A percentile compares a stretch with the other conserved stretches of the same genome.
phyloP scores from a whole-genome alignment of 2,329 filamentous ascomycete species.

The Diplodia corticola region DNA sequence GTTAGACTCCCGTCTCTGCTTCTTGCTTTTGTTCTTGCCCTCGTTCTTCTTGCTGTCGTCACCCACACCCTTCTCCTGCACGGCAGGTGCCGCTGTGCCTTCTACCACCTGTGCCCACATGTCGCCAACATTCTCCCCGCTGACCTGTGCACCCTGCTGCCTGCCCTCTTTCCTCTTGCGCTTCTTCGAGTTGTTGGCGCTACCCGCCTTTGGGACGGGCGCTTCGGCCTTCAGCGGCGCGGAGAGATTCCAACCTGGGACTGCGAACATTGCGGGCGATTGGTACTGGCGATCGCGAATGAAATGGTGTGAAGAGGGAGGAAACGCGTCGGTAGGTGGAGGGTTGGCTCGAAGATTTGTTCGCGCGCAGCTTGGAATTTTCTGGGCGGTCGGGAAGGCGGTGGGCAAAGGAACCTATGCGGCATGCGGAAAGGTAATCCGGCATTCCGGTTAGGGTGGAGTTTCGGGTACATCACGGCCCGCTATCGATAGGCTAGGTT shows the following conservation, averaged over 20 bases:
- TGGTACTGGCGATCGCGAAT: neutral
- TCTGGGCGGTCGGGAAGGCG: neutral
- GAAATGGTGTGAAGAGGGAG: neutral
- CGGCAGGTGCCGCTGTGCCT: slow-evolving; percentile 39
- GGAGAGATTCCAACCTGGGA: slow-evolving; percentile 87
- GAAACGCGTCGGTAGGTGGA: neutral
- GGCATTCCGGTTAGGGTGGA: too few species aligned
- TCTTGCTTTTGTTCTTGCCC: slow-evolving; percentile 28
- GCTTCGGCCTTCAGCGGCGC: slow-evolving; percentile 72
- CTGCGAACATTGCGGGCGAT: slow-evolving; percentile 74
- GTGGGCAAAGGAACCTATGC: too few species aligned
- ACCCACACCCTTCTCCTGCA: slow-evolving; percentile 35
- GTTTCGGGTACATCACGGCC: too few species aligned
- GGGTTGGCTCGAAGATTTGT: neutral
- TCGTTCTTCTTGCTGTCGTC: neutral
- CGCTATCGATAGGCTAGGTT: too few species aligned
- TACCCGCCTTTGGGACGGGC: slow-evolving; percentile 32
- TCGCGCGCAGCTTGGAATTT: neutral
- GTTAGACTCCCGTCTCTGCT: slow-evolving; percentile 25
- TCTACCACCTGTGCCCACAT: slow-evolving; percentile 81
- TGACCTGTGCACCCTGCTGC: slow-evolving; percentile 58
- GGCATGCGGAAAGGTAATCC: too few species aligned
- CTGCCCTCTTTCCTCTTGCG: slow-evolving; percentile 63
- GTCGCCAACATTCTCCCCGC: slow-evolving; percentile 69
- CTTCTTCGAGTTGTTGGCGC: slow-evolving; percentile 38